A percentile compares a stretch with the other conserved stretches of the same genome.
Conservation (phyloP, 2,329 filamentous ascomycete genomes). For the Ophiostoma ulmi region DNA sequence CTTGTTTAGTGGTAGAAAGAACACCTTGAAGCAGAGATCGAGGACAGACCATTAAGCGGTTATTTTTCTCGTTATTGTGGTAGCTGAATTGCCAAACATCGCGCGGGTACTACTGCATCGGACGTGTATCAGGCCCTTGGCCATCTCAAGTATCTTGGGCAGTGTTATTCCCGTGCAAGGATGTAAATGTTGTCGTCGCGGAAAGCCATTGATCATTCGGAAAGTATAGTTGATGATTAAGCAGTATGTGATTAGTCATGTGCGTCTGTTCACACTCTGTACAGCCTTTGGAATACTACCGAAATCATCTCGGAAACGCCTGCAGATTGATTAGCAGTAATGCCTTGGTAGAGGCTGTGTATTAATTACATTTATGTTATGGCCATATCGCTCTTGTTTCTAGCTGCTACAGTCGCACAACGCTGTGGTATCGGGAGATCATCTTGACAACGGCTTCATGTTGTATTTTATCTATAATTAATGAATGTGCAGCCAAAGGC, state of each 20-base stretch:
- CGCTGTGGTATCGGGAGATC: too few species aligned
- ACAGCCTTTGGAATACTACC: too few species aligned
- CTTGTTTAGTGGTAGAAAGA: too few species aligned
- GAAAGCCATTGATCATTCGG: background rate
- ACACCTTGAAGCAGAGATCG: background rate
- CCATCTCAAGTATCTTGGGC: background rate
- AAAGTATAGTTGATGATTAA: background rate
- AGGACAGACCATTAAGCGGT: background rate
- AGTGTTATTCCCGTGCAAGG: background rate
- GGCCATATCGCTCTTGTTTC: too few species aligned
- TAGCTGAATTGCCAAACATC: background rate
- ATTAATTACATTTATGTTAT: too few species aligned
- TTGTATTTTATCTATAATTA: background rate
- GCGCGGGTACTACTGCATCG: background rate
- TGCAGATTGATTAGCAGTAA: too few species aligned
- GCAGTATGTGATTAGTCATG: background rate
- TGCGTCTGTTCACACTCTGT: too few species aligned
- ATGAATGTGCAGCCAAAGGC: background rate
- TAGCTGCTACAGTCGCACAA: too few species aligned
- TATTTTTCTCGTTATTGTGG: background rate
- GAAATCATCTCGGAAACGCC: too few species aligned
- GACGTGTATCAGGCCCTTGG: conserved; percentile 1
- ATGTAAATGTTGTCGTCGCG: background rate
- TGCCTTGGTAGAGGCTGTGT: too few species aligned
- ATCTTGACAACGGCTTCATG: background rate